Evolutionary conservation across 345 rosid species (phyloP).

Genomic region (Camelina sativa): DNA sequence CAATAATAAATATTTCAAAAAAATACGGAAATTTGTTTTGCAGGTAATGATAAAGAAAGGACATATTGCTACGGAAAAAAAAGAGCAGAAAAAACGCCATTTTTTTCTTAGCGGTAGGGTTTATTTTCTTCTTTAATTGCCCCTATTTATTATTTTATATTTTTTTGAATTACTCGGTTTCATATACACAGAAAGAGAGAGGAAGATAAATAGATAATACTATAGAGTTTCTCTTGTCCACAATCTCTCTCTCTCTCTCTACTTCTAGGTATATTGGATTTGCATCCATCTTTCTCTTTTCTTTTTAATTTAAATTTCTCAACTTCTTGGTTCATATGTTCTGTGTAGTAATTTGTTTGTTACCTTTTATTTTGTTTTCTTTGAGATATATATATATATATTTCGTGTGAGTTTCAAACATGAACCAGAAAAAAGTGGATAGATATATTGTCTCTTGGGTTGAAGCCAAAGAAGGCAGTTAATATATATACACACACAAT

Average conservation of each 20-base stretch:
- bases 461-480: conserved; percentile 63
- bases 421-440: conserved; percentile 45
- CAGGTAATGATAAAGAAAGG: conserved; percentile 48
- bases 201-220: conserved; percentile 30
- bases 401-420: conserved; percentile 45
- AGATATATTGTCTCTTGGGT: conserved; percentile 74
- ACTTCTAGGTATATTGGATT: conserved; percentile 34
- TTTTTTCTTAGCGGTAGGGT: conserved; percentile 44
- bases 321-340: conserved; percentile 33
- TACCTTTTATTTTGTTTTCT: conserved; percentile 44
- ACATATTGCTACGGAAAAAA: conserved; percentile 19
- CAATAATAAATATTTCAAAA: too few relatives aligned
- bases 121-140: not conserved
- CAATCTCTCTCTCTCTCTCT: conserved; percentile 49
- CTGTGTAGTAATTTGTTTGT: conserved; percentile 52
- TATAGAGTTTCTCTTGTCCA: conserved; percentile 51
- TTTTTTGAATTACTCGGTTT: conserved; percentile 41
- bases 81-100: conserved; percentile 38
- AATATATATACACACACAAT: conserved; percentile 35
- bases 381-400: conserved; percentile 13
- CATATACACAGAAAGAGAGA: conserved; percentile 24
- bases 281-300: conserved; percentile 25
- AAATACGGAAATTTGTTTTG: conserved; percentile 31
- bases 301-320: conserved; percentile 17
- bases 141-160: conserved; percentile 34